Evolutionary conservation across 495 filamentous ascomycete species (phyloP).

Genomic region (Halenospora varia): DNA sequence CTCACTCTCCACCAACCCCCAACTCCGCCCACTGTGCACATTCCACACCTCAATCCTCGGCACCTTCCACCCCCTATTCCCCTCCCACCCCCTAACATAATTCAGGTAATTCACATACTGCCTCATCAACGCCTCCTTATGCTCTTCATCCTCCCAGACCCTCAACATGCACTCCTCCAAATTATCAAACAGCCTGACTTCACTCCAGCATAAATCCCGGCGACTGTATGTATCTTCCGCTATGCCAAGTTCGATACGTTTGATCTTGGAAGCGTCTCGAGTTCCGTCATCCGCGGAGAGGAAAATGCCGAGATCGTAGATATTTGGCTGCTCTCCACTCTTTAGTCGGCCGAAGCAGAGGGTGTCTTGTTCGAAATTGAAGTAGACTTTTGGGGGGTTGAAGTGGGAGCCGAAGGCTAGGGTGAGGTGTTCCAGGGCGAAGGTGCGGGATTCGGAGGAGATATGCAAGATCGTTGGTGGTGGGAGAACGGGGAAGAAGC

Average conservation of each 20-base stretch:
- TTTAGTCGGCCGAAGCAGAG: constrained; percentile 1
- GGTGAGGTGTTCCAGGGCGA: constrained; percentile 7
- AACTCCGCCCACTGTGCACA: too few species aligned
- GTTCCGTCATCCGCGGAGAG: constrained; percentile 12
- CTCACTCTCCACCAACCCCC: too few species aligned
- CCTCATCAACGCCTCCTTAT: not conserved
- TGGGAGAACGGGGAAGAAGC: not conserved
- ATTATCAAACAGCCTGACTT: constrained; percentile 6
- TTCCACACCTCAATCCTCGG: not conserved
- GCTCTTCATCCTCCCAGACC: constrained; percentile 5
- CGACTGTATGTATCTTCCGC: constrained; percentile 3
- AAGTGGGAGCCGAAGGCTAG: constrained; percentile 10
- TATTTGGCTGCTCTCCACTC: not conserved
- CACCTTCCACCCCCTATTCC: not conserved
- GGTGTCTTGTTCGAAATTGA: constrained; percentile 13
- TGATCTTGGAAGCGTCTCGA: constrained; percentile 7
- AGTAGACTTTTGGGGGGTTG: not conserved
- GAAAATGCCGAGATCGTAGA: constrained; percentile 15
- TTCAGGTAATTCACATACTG: not conserved
- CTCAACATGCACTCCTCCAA: constrained; percentile 11
- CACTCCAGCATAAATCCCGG: constrained; percentile 13
- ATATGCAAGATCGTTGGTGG: constrained; percentile 9
- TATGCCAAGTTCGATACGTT: constrained; percentile 3
- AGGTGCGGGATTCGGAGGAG: constrained; percentile 5
- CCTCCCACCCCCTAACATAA: not conserved